Base-by-base conservation (phyloP, 2,329 filamentous ascomycete species). In the Hypoxylon sp. region DNA sequence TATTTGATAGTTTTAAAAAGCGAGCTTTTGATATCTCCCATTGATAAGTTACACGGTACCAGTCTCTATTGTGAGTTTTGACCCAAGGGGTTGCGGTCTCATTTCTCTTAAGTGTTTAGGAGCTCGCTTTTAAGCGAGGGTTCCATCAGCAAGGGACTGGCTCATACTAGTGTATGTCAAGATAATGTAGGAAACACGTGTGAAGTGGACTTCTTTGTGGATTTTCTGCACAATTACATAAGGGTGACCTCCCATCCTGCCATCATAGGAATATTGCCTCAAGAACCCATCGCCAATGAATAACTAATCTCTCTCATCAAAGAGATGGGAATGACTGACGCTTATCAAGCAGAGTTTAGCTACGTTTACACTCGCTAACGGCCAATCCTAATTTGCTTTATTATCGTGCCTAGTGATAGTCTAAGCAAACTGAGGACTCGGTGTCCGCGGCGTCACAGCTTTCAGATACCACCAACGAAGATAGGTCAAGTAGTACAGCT, bases 161-260 rank as follows among this genome's bases (percentile, higher is more conserved):
- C 29, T 30, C 29, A 30, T 30, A 30, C 29, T 9, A 30, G 11
- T 30, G 29, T 30, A 30, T 6, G 29, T 30, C 2, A 7, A 30
- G 7, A 9, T 8, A 30, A 30, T 5, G n/a, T 30, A 51, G 43
- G 29, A 46, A 50, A 32, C 56, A 52, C 46, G 56, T 60, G 46
- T 52, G 43, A 43, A 39, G 25, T 39, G 21, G 27, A 4, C 30
- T 41, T 11, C 6, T 30, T 37, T 34, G 39, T 39, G 19, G 21
- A 37, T 23, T 52, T 43, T 46, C 50, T 63, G 60, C 54, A 63
- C 39, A 23, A 53, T 60, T 62, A 59, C 48, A 43, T 59, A 55
- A 16, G 51, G 43, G 16, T 14, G 45, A 11, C 7, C 14, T 48
- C 32, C 19, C 32, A n/a, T n/a, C n/a, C n/a, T n/a, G n/a, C 29